Conservation (phyloP, 139 green algal species). For the Ulvella scutata region DNA sequence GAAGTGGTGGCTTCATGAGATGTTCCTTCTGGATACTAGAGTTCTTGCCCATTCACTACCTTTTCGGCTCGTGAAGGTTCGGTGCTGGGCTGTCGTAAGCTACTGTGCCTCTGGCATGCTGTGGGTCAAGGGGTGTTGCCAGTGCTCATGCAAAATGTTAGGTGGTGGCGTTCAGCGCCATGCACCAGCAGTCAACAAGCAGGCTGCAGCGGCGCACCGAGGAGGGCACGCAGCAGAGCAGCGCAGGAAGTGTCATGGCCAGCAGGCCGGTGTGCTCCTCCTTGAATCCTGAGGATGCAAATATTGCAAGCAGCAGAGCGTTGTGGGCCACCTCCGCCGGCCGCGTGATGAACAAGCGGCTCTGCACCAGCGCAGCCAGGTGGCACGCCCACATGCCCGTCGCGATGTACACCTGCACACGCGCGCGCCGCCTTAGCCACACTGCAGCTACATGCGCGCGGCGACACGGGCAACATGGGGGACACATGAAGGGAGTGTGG, state of each 20-base stretch:
- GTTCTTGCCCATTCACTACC: too few species aligned
- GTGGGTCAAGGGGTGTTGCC: too few species aligned
- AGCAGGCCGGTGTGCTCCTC: slow-evolving; percentile 21
- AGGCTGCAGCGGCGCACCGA: slow-evolving; percentile 14
- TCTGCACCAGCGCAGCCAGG: slow-evolving; percentile 1
- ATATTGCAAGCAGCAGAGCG: slow-evolving; percentile 48
- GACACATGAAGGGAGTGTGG: background rate
- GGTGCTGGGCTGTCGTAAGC: too few species aligned
- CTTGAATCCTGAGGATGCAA: slow-evolving; percentile 41
- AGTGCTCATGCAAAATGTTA: too few species aligned
- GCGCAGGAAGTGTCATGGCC: slow-evolving; percentile 16
- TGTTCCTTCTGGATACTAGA: too few species aligned
- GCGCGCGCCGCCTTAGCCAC: too few species aligned
- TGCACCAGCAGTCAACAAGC: slow-evolving; percentile 6
- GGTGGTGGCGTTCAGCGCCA: too few species aligned
- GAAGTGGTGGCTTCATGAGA: too few species aligned
- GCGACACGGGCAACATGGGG: background rate
- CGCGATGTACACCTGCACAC: slow-evolving; percentile 15
- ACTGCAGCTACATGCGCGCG: background rate
- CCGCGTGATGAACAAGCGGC: background rate
- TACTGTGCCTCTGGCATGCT: too few species aligned
- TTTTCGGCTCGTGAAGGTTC: too few species aligned
- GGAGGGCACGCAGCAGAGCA: slow-evolving; percentile 15
- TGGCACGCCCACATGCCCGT: background rate
- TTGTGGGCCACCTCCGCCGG: slow-evolving; percentile 36